Evolutionary conservation across 2,329 filamentous ascomycete species (phyloP).

Genomic region (Aureobasidium sp.): DNA sequence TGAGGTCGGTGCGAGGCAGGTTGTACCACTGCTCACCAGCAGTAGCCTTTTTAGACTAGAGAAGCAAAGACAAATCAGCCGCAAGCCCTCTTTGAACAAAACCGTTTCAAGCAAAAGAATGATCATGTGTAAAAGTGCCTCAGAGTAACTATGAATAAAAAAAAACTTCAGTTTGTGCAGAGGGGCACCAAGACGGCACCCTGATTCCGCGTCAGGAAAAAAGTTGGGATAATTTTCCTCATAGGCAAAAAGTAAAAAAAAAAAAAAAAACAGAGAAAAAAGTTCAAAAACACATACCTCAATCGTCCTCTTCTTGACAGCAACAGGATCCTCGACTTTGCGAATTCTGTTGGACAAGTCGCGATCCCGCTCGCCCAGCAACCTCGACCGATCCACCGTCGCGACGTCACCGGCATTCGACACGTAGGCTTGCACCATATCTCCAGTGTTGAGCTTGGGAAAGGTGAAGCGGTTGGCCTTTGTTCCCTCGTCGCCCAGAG

Average conservation of each 20-base stretch:
- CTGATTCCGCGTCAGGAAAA: conserved; percentile 63
- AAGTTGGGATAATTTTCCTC: conserved; percentile 71
- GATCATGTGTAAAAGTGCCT: conserved; percentile 33
- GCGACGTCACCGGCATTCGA: conserved; percentile 47
- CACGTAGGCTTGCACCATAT: conserved; percentile 48
- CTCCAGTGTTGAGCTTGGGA: conserved; percentile 44
- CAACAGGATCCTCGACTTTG: conserved; percentile 48
- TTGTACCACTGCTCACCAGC: conserved; percentile 83
- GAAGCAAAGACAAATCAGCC: conserved; percentile 26
- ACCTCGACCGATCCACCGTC: conserved; percentile 45
- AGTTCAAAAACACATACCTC: conserved; percentile 46
- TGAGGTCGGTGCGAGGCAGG: conserved; percentile 75
- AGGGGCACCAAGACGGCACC: conserved; percentile 75
- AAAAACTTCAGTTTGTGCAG: conserved; percentile 60
- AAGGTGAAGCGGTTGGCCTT: conserved; percentile 36
- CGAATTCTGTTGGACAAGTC: conserved; percentile 43
- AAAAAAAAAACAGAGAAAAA: not conserved
- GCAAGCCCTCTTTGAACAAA: no score
- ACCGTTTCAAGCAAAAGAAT: no score
- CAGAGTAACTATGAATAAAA: conserved; percentile 73
- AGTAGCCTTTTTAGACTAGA: conserved; percentile 53
- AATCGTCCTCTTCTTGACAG: conserved; percentile 38
- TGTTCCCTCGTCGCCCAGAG: conserved; percentile 19
- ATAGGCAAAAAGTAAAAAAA: conserved; percentile 39
- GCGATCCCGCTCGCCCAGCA: conserved; percentile 43